Percentiles rank a stretch among this genome's conserved stretches.
These are phyloP conservation scores for Aspergillus bertholletiae DNA, from an alignment of 495 filamentous ascomycete genomes.

Conservation along the genomic window DNA sequence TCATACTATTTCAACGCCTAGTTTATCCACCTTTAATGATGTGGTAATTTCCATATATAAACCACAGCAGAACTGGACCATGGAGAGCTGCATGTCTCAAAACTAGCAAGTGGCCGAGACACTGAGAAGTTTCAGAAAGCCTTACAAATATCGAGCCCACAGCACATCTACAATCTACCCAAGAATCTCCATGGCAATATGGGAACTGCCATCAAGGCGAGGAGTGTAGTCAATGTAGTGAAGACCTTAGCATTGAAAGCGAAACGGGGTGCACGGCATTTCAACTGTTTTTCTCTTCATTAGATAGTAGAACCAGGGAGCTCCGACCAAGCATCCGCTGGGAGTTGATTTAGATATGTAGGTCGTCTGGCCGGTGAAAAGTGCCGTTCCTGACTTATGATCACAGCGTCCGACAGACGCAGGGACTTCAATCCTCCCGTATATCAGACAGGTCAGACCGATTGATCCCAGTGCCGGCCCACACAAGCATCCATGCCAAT, in stretches of 20 bases:
- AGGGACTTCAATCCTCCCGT: conserved; percentile 19
- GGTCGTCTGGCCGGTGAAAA: conserved; percentile 31
- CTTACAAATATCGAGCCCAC: not conserved
- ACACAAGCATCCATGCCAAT: conserved; percentile 29
- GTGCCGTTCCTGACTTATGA: conserved; percentile 16
- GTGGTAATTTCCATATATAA: not conserved
- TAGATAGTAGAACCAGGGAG: conserved; percentile 32
- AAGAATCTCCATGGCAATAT: not conserved
- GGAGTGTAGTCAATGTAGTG: not conserved
- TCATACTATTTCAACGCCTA: not conserved
- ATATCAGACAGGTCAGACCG: not conserved
- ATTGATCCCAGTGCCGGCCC: conserved; percentile 35
- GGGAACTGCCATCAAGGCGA: too few relatives aligned
- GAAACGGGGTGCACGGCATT: conserved; percentile 15
- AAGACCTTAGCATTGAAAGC: not conserved
- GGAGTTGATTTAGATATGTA: conserved; percentile 32
- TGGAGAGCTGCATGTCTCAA: not conserved
- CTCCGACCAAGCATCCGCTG: conserved; percentile 32
- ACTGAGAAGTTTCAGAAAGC: not conserved
- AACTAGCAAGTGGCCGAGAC: not conserved
- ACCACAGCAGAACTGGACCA: not conserved
- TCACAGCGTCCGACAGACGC: conserved; percentile 26
- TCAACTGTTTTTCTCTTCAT: conserved; percentile 42
- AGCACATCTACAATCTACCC: not conserved
- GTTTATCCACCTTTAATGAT: not conserved